Base-by-base conservation (phyloP, 2,329 filamentous ascomycete genomes). In the Cucurbitaria berberidis region DNA sequence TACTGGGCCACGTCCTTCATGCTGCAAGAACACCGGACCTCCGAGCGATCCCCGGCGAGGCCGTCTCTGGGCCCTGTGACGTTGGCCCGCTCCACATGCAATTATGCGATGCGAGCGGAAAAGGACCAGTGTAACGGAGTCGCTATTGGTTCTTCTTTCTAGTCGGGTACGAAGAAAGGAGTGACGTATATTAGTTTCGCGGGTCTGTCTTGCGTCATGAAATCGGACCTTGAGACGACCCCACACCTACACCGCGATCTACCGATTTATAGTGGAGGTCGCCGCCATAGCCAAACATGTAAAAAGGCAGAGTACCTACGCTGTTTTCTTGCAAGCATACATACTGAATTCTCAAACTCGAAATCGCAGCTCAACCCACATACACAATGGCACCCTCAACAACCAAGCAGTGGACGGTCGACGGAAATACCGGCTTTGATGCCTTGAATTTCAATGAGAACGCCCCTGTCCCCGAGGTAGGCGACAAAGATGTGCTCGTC, bases 401-500 rank as follows among this genome's bases (percentile, higher is more conserved):
- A n/a, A 78, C 76, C 60, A 82, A 81, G 65, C 78, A 82, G 69
- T 89, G 86, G 86, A 77, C 72, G 27, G 70, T 89, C 38, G 74
- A 76, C 29, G 80, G 80, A 59, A 76, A 80, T 35, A 81, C 79
- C 45, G 84, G 79, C 62, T 88, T 90, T 64, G 84, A 89, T 41
- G 79, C 78, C 36, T 79, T 91, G 63, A 82, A 84, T 62, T 75
- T 81, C 53, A 80, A 85, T 45, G 77, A 81, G 42, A 74, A 77
- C 34, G 80, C 75, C 0, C 65, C 80, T 1, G 67, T 90, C 2
- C 86, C 87, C 13, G 75, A 84, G 59, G 68, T 88, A 1, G 88
- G 88, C 41, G 88, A 91, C 48, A 83, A 84, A 56, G 86, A 93
- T 22, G 88, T 91, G 5, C 80, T 93, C 29, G 85, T 93, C 62